A percentile compares a stretch with the other conserved stretches of the same genome.
Conservation (phyloP, 2,329 filamentous ascomycete genomes). For the Podosphaera fusca region DNA sequence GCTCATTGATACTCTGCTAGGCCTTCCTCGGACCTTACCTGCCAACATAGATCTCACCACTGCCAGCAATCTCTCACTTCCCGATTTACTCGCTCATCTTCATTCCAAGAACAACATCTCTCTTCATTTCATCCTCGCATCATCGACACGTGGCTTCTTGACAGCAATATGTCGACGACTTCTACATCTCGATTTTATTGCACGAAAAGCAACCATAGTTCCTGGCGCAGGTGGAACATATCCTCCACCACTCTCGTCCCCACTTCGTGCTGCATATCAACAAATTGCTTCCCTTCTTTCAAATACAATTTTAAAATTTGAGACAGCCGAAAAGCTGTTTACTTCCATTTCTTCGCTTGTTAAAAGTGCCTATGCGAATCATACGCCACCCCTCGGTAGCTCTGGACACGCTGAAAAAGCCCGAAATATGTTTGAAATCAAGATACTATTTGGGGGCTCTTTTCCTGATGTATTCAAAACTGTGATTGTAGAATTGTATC, state of each 20-base stretch:
- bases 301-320: conserved; percentile 11
- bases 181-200: conserved; percentile 26
- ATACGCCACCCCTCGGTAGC: conserved; percentile 6
- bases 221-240: background rate
- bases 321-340: conserved; percentile 15
- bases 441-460: conserved; percentile 14
- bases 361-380: conserved; percentile 11
- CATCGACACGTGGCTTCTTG: conserved; percentile 49
- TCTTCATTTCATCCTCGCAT: conserved; percentile 45
- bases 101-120: conserved; percentile 31
- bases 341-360: conserved; percentile 9
- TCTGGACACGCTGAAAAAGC: conserved; percentile 7
- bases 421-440: conserved; percentile 14
- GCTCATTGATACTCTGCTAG: conserved; percentile 34
- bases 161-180: conserved; percentile 44
- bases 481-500: conserved; percentile 14
- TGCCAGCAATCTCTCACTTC: conserved; percentile 21
- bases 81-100: conserved; percentile 28
- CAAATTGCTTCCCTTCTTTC: conserved; percentile 14
- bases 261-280: conserved; percentile 12
- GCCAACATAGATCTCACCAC: conserved; percentile 23
- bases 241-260: conserved; percentile 7
- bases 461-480: conserved; percentile 14
- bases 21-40: conserved; percentile 26
- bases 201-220: conserved; percentile 12